Percentiles rank a stretch among this genome's conserved stretches.
These are phyloP conservation scores for Neoconidiobolus thromboides DNA, from an alignment of 371 early-diverging fungal genomes.

Conservation along the genomic window DNA sequence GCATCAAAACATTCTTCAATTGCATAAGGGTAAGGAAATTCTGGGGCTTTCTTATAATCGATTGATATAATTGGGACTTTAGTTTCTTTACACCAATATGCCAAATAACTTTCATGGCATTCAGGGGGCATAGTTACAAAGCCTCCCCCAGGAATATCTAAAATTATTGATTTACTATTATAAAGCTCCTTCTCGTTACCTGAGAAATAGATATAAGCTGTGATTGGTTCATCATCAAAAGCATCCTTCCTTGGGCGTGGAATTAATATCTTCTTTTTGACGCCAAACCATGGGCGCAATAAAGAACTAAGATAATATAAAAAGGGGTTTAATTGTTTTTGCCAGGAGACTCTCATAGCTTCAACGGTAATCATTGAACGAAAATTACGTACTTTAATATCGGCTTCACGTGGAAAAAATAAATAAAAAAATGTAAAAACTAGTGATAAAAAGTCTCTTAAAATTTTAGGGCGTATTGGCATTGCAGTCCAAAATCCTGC, in stretches of 20 bases:
- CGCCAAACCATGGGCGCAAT: constrained; percentile 26
- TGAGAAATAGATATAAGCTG: constrained; percentile 14
- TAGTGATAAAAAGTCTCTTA: constrained; percentile 56
- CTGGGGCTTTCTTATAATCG: constrained; percentile 90
- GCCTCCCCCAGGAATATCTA: constrained; percentile 50
- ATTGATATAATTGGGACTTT: constrained; percentile 51
- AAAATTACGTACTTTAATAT: constrained; percentile 66
- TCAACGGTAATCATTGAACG: constrained; percentile 62
- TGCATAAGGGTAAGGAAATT: constrained; percentile 83
- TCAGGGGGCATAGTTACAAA: constrained; percentile 58
- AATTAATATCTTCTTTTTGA: constrained; percentile 31
- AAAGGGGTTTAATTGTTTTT: constrained; percentile 54
- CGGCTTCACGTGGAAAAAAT: constrained; percentile 67
- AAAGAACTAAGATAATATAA: constrained; percentile 28
- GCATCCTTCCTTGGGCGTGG: constrained; percentile 20
- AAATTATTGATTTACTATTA: constrained; percentile 17
- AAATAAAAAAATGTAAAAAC: constrained; percentile 65
- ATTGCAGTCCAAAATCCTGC: constrained; percentile 92
- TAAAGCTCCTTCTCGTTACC: constrained; percentile 15
- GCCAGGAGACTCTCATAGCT: constrained; percentile 80
- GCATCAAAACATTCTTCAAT: constrained; percentile 84
- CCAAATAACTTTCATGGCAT: constrained; percentile 49
- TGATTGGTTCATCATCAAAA: constrained; percentile 12
- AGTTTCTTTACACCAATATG: constrained; percentile 44
- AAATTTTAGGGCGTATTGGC: constrained; percentile 44